Base-by-base conservation (phyloP, 306 rosid genomes). In the Cucumis melo region DNA sequence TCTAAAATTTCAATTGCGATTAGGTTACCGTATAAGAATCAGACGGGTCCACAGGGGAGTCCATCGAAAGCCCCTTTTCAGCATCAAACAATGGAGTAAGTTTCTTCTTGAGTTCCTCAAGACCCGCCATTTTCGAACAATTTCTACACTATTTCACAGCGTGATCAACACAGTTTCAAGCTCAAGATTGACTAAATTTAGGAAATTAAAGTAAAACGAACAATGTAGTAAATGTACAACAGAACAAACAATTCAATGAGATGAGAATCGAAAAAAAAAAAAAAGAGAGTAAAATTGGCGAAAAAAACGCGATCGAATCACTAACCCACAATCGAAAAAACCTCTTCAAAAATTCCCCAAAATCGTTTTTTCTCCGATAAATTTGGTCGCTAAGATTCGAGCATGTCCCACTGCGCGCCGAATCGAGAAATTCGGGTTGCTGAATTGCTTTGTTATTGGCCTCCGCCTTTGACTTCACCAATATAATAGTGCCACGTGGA, bases 71-170 rank as follows among this genome's bases (percentile, higher is more conserved):
- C 14, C 98, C 98, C 79, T 80, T 90, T 46, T 85, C 89, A 61
- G 86, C 86, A 39, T 87, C 91, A 77, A 83, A 83, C 51, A 86
- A 84, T 48, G 98, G 97, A 24, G 89, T 86, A 15, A 93, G 97
- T 82, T 93, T 93, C 85, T 90, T 93, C 54, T 88, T 84, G 59
- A 93, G 81, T 80, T 93, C 98, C 77, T 93, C 98, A 74, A 93
- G 84, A 34, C 97, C 97, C 77, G 98, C 86, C 98, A 93, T 93
- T 71, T 65, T 58, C 19, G 20, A 6, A 53, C 1, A 32, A 38
- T 50, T 5, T 11, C 44, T 5, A 34, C 80, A 78, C n/a, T 56
- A 32, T 6, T 67, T 39, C 48, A 4, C 29, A 65, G 50, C 29
- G 51, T 36, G 50, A 65, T 65, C 27, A 23, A 38, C 51, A 10